A percentile compares a stretch with the other conserved stretches of the same genome.
phyloP scores from a whole-genome alignment of 371 early-diverging fungal genomes.

The Saksenaea oblongispora region DNA sequence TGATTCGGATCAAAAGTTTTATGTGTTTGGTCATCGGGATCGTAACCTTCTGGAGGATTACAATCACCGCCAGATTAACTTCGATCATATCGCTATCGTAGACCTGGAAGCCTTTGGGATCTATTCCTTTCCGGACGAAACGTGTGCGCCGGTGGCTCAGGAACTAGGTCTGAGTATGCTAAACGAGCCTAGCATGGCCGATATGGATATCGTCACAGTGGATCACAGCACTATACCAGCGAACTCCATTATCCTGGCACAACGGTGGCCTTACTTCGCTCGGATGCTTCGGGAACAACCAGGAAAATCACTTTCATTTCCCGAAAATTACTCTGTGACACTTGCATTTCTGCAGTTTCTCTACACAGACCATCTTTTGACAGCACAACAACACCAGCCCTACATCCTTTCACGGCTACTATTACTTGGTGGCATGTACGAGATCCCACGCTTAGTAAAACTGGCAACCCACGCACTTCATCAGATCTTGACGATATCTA shows the following conservation, averaged over 20 bases:
- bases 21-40: slow-evolving; percentile 74
- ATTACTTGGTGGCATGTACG: slow-evolving; percentile 63
- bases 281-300: slow-evolving; percentile 33
- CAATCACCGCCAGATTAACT: slow-evolving; percentile 76
- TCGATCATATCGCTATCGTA: slow-evolving; percentile 70
- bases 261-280: slow-evolving; percentile 70
- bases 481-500: slow-evolving; percentile 62
- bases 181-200: slow-evolving; percentile 67
- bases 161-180: slow-evolving; percentile 70
- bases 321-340: slow-evolving; percentile 66
- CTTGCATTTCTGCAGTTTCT: slow-evolving; percentile 71
- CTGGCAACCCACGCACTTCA: slow-evolving; percentile 71
- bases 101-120: slow-evolving; percentile 78
- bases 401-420: slow-evolving; percentile 68
- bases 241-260: slow-evolving; percentile 66
- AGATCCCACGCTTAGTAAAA: slow-evolving; percentile 55
- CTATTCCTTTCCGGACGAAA: slow-evolving; percentile 56
- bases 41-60: slow-evolving; percentile 75
- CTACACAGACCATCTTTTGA: slow-evolving; percentile 76
- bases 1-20: slow-evolving; percentile 52
- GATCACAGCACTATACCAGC: slow-evolving; percentile 65
- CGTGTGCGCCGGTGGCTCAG: slow-evolving; percentile 57
- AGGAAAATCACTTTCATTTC: slow-evolving; percentile 42
- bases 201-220: slow-evolving; percentile 63
- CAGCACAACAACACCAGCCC: slow-evolving; percentile 61